Evolutionary conservation across 129 eudicot species (phyloP).

Genomic region (Rutidosis leptorrhynchoides): DNA sequence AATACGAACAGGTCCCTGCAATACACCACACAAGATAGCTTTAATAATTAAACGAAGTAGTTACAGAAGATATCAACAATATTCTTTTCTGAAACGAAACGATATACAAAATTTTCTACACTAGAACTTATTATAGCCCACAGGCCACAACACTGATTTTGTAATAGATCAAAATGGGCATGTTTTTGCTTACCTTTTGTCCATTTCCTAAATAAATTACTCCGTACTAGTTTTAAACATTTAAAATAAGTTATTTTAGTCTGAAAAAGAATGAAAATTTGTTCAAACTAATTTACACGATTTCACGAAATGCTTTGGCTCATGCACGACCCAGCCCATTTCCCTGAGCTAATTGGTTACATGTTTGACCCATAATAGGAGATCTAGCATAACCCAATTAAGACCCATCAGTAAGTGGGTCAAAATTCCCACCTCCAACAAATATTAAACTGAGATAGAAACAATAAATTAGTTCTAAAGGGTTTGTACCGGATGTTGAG

Average conservation of each 20-base stretch:
- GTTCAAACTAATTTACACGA: background rate
- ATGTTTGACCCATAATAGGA: background rate
- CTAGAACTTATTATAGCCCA: background rate
- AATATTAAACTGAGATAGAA: background rate
- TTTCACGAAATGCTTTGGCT: background rate
- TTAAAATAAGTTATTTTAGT: background rate
- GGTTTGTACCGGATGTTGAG: conserved; percentile 67
- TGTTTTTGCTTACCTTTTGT: background rate
- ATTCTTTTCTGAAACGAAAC: background rate
- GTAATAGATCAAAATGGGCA: background rate
- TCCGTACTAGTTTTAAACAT: background rate
- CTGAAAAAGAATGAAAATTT: background rate
- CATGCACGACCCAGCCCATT: background rate
- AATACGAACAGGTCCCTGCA: conserved; percentile 78
- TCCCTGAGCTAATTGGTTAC: background rate
- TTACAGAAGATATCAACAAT: background rate
- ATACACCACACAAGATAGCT: background rate
- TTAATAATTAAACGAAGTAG: background rate
- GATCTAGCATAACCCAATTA: background rate
- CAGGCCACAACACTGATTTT: background rate
- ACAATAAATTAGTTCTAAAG: background rate
- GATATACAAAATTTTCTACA: background rate
- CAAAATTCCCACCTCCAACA: background rate
- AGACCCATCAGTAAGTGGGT: background rate
- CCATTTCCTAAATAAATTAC: background rate